Evolutionary conservation across 2,329 filamentous ascomycete genomes (phyloP), one percentile per base, ranked within the genome.

Genomic region (Fusarium penzigii): DNA sequence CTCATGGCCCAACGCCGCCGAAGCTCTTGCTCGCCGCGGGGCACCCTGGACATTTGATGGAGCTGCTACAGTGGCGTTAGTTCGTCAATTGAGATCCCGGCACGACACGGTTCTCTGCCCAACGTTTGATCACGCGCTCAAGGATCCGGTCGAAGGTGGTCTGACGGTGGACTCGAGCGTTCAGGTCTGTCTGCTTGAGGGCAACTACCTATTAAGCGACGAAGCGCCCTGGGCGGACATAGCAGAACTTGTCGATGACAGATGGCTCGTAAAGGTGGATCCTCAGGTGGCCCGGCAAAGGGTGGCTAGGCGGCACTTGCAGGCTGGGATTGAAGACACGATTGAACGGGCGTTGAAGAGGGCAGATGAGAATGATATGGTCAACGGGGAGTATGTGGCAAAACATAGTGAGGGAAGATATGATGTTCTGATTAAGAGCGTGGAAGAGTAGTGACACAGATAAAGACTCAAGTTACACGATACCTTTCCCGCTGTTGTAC

Each of bases 331-430:
- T 44, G 74, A 78, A 58, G 58, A 57, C 7, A 78, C 87, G 51
- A 83, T 85, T 62, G 83, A 80, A 38, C 85, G 86, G 44, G 92
- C 88, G 0, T 77, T 84, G 44, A 82, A 76, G 65, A 78, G 92
- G 58, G 90, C 85, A 0, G 80, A 84, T 56, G 87, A 89, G 71
- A 96, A 92, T 70, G 92, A 96, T 74, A 71, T 95, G 56, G 80
- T 90, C 2, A 96, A 97, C 75, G 92, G 89, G 9, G 76, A 75
- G 62, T 85, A 94, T 71, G 90, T 96, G 67, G 72, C 91, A 3
- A 48, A 48, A 17, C 60, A 58, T 25, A 68, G 66, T 17, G 44
- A 49, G 29, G 61, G 62, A 7, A 61, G 65, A 7, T 64, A 64
- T 39, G 62, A 68, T 47, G 17, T 68, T 12, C 38, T 66, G 46